Conservation (phyloP, 192 early-diverging fungal species). For the Phycomyces nitens region DNA sequence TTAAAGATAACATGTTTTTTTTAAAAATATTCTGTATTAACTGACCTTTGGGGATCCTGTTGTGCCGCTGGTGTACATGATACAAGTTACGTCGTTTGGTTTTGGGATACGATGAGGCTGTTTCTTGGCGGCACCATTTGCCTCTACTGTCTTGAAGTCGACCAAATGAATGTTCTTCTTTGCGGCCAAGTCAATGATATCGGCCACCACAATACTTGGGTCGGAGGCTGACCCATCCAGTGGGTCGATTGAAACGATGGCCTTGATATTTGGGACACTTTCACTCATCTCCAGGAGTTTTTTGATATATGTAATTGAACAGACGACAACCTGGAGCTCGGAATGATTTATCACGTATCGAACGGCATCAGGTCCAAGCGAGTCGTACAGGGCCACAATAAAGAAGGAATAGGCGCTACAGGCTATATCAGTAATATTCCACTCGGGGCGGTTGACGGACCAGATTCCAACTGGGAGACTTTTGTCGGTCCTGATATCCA, state of each 20-base stretch:
- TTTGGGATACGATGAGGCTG: conserved; percentile 46
- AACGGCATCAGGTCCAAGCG: conserved; percentile 77
- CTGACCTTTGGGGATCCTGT: conserved; percentile 70
- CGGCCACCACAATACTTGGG: conserved; percentile 14
- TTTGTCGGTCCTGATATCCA: conserved; percentile 9
- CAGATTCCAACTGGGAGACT: conserved; percentile 12
- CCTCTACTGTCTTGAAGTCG: conserved; percentile 40
- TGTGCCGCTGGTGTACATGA: conserved; percentile 81
- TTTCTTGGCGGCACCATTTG: not conserved
- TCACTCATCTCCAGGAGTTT: conserved; percentile 49
- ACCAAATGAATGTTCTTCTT: conserved; percentile 39
- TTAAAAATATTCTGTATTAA: too few species aligned
- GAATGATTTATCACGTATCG: conserved; percentile 86
- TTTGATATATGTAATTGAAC: conserved; percentile 37
- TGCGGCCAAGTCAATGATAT: conserved; percentile 39
- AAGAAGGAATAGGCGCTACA: conserved; percentile 56
- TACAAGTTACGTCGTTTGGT: conserved; percentile 59
- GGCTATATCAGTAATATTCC: conserved; percentile 64
- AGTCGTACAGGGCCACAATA: conserved; percentile 85
- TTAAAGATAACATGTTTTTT: too few species aligned
- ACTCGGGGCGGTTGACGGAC: conserved; percentile 48
- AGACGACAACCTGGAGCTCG: conserved; percentile 72
- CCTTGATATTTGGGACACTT: conserved; percentile 60
- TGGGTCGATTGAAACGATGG: conserved; percentile 66
- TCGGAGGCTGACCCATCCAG: conserved; percentile 40